These are phyloP conservation scores for Rubia peregrina DNA, from an alignment of 305 asterid genomes.

Conservation along the genomic window DNA sequence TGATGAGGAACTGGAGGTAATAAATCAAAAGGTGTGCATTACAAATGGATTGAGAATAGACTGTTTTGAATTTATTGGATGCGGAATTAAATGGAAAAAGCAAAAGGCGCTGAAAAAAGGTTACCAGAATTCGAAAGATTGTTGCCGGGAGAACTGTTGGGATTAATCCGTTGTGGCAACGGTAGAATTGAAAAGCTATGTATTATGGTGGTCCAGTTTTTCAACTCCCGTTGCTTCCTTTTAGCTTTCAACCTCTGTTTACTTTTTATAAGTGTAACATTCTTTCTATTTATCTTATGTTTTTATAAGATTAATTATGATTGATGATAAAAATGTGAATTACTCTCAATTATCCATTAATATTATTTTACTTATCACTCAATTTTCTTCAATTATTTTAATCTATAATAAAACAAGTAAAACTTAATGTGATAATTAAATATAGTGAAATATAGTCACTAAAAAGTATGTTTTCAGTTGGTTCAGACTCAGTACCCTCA, in stretches of 20 bases:
- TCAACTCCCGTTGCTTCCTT: not conserved
- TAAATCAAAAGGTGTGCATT: not conserved
- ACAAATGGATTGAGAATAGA: not conserved
- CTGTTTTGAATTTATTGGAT: not conserved
- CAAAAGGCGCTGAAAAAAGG: not conserved
- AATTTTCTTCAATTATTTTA: no score
- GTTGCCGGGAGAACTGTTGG: constrained; percentile 16
- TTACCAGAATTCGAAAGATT: constrained; percentile 12
- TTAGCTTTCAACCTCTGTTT: not conserved
- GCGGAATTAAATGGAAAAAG: not conserved
- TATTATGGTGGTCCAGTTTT: not conserved
- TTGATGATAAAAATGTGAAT: no score
- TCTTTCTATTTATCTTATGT: no score
- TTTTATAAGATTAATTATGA: no score
- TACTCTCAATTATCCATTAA: no score
- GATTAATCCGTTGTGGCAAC: constrained; percentile 22
- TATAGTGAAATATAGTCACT: no score
- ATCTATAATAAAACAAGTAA: no score
- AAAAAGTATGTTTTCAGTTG: no score
- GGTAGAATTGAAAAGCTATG: constrained; percentile 6
- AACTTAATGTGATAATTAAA: no score
- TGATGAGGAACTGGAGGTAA: constrained; percentile 7
- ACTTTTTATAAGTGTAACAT: not conserved
- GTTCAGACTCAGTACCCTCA: no score
- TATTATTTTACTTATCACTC: no score